phyloP scores from a whole-genome alignment of 495 filamentous ascomycete genomes.

The Darksidea phi region DNA sequence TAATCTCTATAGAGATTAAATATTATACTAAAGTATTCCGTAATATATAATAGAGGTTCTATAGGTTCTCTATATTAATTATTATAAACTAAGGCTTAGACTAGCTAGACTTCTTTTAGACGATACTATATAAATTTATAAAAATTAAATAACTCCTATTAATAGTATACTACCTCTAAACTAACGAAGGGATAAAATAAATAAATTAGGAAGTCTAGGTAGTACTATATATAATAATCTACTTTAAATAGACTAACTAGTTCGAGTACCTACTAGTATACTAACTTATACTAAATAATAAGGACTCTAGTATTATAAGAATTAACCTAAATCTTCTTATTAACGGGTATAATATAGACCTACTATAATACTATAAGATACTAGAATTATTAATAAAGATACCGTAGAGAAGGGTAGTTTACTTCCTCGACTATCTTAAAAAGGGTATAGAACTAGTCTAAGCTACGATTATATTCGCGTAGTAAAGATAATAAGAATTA shows the following conservation, averaged over 20 bases:
- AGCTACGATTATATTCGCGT: neutral
- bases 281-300: neutral
- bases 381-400: too few species aligned
- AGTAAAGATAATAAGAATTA: too few species aligned
- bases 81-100: neutral
- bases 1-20: neutral
- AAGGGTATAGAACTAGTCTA: neutral
- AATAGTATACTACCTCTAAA: neutral
- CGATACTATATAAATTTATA: neutral
- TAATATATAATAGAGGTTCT: constrained; percentile 1
- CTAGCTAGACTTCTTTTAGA: neutral
- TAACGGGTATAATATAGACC: too few species aligned
- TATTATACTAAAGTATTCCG: neutral
- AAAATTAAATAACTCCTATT: neutral
- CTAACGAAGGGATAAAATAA: neutral
- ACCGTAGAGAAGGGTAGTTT: too few species aligned
- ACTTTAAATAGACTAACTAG: constrained; percentile 5
- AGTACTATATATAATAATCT: neutral
- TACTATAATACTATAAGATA: too few species aligned
- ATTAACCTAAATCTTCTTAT: too few species aligned
- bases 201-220: neutral
- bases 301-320: neutral
- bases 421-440: neutral
- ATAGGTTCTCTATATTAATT: neutral
- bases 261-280: neutral